Evolutionary conservation across 805 yeast genomes (phyloP).

Genomic region (Ogataea siamensis): DNA sequence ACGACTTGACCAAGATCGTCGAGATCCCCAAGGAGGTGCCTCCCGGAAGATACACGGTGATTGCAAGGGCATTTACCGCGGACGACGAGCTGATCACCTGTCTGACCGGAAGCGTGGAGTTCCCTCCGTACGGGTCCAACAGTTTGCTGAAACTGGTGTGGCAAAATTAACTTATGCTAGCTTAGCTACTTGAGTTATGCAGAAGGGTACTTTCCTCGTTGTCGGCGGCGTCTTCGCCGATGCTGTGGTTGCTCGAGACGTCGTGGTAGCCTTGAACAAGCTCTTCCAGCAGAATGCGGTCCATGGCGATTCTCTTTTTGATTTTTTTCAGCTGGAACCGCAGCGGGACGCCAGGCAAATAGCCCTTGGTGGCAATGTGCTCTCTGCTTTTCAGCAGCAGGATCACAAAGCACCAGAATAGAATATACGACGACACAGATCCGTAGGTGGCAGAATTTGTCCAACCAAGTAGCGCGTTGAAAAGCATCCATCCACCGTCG

Average conservation of each 20-base stretch:
- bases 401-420: slow-evolving; percentile 64
- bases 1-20: slow-evolving; percentile 65
- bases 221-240: slow-evolving; percentile 2
- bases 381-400: slow-evolving; percentile 40
- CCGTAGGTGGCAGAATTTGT: slow-evolving; percentile 92
- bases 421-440: slow-evolving; percentile 68
- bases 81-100: slow-evolving; percentile 84
- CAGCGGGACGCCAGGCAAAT: slow-evolving; percentile 60
- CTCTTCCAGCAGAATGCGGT: slow-evolving; percentile 28
- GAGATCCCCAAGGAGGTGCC: slow-evolving; percentile 91
- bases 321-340: slow-evolving; percentile 57
- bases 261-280: slow-evolving; percentile 24
- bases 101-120: slow-evolving; percentile 67
- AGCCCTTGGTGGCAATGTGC: slow-evolving; percentile 56
- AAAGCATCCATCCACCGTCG: slow-evolving; percentile 92
- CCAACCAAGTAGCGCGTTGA: slow-evolving; percentile 91
- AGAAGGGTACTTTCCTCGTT: slow-evolving; percentile 12
- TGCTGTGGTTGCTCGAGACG: slow-evolving; percentile 21
- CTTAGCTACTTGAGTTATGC: slow-evolving; percentile 1
- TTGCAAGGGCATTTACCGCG: slow-evolving; percentile 85
- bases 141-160: neutral
- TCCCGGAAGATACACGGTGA: slow-evolving; percentile 86
- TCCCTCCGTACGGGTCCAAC: slow-evolving; percentile 35
- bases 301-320: slow-evolving; percentile 36
- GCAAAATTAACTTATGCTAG: slow-evolving; percentile 3